Conservation (phyloP, 768 basidiomycete species). For the Serendipita indica region DNA sequence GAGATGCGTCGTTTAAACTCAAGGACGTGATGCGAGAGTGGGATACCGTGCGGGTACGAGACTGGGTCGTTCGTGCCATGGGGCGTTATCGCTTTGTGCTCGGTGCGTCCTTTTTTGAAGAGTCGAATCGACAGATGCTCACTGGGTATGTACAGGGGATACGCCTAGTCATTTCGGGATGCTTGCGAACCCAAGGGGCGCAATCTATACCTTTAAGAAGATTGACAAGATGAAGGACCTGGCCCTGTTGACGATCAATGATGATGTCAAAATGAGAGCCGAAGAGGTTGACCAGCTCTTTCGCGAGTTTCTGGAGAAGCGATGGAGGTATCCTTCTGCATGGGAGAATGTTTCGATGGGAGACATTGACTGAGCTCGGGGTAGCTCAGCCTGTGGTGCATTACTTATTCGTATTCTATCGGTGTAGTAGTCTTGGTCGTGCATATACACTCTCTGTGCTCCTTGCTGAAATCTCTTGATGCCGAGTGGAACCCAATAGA, state of each 20-base stretch:
- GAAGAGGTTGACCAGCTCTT: constrained; percentile 10
- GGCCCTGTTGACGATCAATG: constrained; percentile 14
- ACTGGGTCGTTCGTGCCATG: constrained; percentile 11
- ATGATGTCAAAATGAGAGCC: constrained; percentile 11
- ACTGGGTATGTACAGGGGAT: neutral
- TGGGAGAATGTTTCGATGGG: constrained; percentile 15
- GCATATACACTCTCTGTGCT: no score
- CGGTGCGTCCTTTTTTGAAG: constrained; percentile 9
- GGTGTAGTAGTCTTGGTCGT: no score
- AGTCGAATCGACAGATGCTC: no score
- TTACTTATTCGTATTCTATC: no score
- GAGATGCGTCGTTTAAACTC: constrained; percentile 16
- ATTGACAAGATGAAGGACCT: neutral
- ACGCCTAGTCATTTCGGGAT: constrained; percentile 6
- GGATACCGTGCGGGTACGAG: neutral
- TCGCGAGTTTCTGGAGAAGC: constrained; percentile 12
- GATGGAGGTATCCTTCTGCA: constrained; percentile 11
- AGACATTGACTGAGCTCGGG: no score
- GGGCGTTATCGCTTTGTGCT: constrained; percentile 14
- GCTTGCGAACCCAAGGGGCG: neutral
- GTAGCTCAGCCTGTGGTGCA: no score
- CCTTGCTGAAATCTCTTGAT: no score
- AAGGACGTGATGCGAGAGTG: constrained; percentile 8
- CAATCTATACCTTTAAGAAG: neutral
- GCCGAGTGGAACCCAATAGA: no score